Percentiles rank a stretch among this genome's conserved stretches.
These are phyloP conservation scores for Trypanosoma vivax DNA, from an alignment of 208 protist species.

Conservation along the genomic window DNA sequence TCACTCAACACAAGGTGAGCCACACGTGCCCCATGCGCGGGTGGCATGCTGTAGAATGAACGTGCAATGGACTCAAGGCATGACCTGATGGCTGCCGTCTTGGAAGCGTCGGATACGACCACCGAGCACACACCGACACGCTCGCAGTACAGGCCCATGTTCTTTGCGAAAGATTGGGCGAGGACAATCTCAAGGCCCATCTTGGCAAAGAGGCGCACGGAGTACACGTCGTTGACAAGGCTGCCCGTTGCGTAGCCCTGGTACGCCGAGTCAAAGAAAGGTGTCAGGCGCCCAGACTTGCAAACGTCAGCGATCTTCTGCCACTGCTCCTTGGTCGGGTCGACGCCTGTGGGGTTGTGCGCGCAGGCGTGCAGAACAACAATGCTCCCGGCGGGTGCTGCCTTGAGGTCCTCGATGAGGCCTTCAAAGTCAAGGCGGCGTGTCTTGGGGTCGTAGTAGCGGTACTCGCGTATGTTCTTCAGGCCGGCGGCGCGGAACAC, in stretches of 20 bases:
- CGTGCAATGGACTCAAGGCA: slow-evolving; percentile 85
- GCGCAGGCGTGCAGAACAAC: slow-evolving; percentile 97
- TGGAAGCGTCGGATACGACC: slow-evolving; percentile 41
- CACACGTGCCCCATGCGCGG: slow-evolving; percentile 94
- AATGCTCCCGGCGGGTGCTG: slow-evolving; percentile 79
- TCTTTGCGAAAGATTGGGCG: slow-evolving; percentile 97
- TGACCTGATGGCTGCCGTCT: slow-evolving; percentile 63
- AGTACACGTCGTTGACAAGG: slow-evolving; percentile 90
- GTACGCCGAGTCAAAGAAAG: slow-evolving; percentile 96
- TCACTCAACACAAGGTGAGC: slow-evolving; percentile 88
- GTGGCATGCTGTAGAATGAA: slow-evolving; percentile 93
- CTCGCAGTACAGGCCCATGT: slow-evolving; percentile 97
- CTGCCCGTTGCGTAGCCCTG: slow-evolving; percentile 96
- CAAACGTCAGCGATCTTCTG: slow-evolving; percentile 86
- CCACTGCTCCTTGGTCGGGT: slow-evolving; percentile 95
- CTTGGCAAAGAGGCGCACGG: slow-evolving; percentile 68
- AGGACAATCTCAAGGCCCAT: slow-evolving; percentile 81
- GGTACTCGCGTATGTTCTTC: slow-evolving; percentile 55
- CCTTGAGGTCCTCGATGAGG: slow-evolving; percentile 61
- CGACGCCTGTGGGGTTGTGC: slow-evolving; percentile 98
- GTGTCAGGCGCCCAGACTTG: slow-evolving; percentile 70
- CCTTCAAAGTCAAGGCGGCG: slow-evolving; percentile 81
- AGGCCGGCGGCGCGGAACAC: slow-evolving; percentile 61
- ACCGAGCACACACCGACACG: slow-evolving; percentile 89
- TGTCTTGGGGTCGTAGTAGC: slow-evolving; percentile 71